Base-by-base conservation (phyloP, 2,329 filamentous ascomycete species). In the Colletotrichum acutatum region DNA sequence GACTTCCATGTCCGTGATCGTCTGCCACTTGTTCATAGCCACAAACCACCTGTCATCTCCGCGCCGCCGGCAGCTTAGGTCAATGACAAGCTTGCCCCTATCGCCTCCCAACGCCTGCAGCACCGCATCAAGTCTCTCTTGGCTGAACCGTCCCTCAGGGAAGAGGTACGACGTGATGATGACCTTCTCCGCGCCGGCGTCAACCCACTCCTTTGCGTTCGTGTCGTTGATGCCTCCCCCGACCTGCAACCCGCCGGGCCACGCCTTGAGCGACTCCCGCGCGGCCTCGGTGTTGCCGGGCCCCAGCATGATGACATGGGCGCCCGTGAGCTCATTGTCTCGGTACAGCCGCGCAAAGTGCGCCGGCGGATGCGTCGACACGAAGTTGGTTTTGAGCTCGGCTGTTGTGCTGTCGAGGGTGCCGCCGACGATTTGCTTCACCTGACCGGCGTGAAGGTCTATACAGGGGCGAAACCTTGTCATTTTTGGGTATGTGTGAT, bases 1-100 rank as follows among this genome's bases (percentile, higher is more conserved):
- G 76, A 99, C 91, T 81, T 98, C 95, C 91, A 98, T 97, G 79
- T 98, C 94, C 1, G 97, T 98, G 68, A 98, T 92, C 1, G 95
- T 98, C 87, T 98, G 97, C 97, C 97, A 99, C 82, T 97, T 97
- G 83, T 99, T 94, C 93, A 97, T 99, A 68, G 97, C 96, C n/a
- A 99, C 97, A 78, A 94, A 95, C 97, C 97, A 99, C 52, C 86
- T 92, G 68, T 92, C 87, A 4, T 87, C 85, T 49, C 88, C 93
- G 73, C 91, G 92, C 71, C 92, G 88, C 64, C 97, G 91, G 81
- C 97, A 99, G 83, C 95, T 98, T 28, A 99, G 89, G 80, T 99
- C 97, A 80, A 99, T 95, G 76, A 99, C 96, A 61, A 99, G 90
- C 83, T 94, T 97, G 61, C 87, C 85, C 80, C 88, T 94, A 80